Base-by-base conservation (phyloP, 257 asterid genomes). In the Eustoma russellianum region DNA sequence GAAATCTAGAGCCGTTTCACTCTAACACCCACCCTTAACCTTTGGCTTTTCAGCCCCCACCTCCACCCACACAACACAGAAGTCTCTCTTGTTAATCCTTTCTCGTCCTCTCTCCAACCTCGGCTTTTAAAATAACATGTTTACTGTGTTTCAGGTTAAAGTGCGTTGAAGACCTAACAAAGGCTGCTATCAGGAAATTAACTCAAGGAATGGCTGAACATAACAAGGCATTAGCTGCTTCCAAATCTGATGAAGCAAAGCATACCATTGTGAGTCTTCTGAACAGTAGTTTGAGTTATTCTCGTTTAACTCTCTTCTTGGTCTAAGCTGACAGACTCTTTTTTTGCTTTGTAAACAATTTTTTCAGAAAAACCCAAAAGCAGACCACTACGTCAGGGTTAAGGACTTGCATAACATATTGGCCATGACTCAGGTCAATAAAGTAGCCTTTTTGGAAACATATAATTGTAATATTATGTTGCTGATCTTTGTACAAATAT, bases 321-420 rank as follows among this genome's bases (percentile, higher is more conserved):
- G 46, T 52, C 33, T 68, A 28, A 46, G 45, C 46, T 56, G 53
- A 55, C 38, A 50, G 38, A 48, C 13, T 33, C 55, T 13, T 34
- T 13, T 34, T 53, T 56, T 65, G 7, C 9, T 38, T 52, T 41
- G 30, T 33, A 41, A 44, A 45, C 34, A 50, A 44, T 63, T 65
- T 51, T 51, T 72, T 74, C 95, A 85, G 97, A 89, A 73, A 73
- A 72, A 68, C 66, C 52, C 82, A 89, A 61, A 83, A 65, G 75
- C 95, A 79, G 75, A 85, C 81, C 67, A 61, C 94, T 5, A 52
- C 86, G 13, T 63, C 88, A 53, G 90, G 97, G 52, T 70, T 85
- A 70, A 67, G 85, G 52, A 85, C 95, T 68, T 89, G 97, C 90
- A 79, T 61, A 85, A 85, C 72, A 89, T 89, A 49, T 72, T 83